Conservation (phyloP, 179 eudicot genomes). For the Sideroxylon spinosum region DNA sequence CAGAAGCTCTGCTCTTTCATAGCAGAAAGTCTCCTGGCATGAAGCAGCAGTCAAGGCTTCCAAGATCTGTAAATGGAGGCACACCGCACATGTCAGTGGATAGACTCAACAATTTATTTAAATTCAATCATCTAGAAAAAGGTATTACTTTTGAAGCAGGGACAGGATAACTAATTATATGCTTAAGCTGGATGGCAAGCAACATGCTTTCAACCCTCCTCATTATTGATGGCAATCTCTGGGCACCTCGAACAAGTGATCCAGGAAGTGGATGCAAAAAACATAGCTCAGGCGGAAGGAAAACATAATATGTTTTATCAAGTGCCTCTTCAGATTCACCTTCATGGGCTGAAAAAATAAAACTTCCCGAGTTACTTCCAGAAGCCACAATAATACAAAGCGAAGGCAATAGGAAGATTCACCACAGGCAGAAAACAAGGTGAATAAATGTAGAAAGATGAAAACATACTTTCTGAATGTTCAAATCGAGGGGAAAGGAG, state of each 20-base stretch:
- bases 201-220: conserved; percentile 96
- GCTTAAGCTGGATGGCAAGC: conserved; percentile 90
- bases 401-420: conserved; percentile 1
- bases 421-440: conserved; percentile 7
- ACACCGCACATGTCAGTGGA: conserved; percentile 2
- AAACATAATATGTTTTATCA: conserved; percentile 94
- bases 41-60: conserved; percentile 99
- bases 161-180: conserved; percentile 61
- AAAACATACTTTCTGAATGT: conserved; percentile 78
- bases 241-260: conserved; percentile 91
- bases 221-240: conserved; percentile 95
- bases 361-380: conserved; percentile 18
- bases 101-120: background rate
- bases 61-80: conserved; percentile 56
- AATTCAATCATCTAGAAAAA: background rate
- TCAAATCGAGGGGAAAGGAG: conserved; percentile 97
- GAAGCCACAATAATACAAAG: conserved; percentile 5
- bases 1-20: conserved; percentile 97
- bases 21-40: conserved; percentile 97
- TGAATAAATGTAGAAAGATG: background rate
- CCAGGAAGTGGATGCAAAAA: conserved; percentile 95
- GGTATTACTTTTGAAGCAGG: conserved; percentile 71
- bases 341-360: conserved; percentile 47
- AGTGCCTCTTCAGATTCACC: conserved; percentile 72
- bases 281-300: conserved; percentile 92